These are phyloP conservation scores for Marsdenia floribunda DNA, from an alignment of 257 asterid genomes.

Conservation along the genomic window DNA sequence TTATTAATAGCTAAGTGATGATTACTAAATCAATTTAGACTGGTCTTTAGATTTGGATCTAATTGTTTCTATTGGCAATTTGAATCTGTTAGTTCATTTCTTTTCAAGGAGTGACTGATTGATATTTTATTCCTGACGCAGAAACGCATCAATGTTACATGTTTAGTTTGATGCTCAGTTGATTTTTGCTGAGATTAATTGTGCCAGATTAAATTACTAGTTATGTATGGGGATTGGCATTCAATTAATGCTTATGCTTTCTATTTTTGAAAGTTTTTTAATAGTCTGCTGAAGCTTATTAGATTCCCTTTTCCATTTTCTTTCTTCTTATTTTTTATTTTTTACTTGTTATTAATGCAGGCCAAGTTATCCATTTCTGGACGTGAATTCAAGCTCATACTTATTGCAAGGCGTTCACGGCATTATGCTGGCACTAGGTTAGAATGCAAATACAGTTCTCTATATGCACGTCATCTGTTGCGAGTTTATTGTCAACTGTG, in stretches of 20 bases:
- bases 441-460: conserved; percentile 8
- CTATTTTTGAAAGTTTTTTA: neutral
- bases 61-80: neutral
- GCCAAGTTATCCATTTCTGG: conserved; percentile 67
- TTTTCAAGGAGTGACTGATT: neutral
- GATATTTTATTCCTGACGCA: neutral
- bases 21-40: neutral
- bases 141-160: neutral
- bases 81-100: neutral
- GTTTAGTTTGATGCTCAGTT: neutral
- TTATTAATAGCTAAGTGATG: neutral
- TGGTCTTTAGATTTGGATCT: neutral
- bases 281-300: neutral
- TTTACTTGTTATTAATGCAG: conserved; percentile 33
- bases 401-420: conserved; percentile 88
- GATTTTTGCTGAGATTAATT: neutral
- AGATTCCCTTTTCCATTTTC: neutral
- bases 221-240: neutral
- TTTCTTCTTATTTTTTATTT: neutral
- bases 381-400: conserved; percentile 64
- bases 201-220: neutral
- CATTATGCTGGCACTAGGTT: conserved; percentile 98
- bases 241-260: neutral
- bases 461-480: neutral
- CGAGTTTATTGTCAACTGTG: neutral